Base-by-base conservation (phyloP, 176 grass and related monocot species). In the Tillandsia fasciculata region DNA sequence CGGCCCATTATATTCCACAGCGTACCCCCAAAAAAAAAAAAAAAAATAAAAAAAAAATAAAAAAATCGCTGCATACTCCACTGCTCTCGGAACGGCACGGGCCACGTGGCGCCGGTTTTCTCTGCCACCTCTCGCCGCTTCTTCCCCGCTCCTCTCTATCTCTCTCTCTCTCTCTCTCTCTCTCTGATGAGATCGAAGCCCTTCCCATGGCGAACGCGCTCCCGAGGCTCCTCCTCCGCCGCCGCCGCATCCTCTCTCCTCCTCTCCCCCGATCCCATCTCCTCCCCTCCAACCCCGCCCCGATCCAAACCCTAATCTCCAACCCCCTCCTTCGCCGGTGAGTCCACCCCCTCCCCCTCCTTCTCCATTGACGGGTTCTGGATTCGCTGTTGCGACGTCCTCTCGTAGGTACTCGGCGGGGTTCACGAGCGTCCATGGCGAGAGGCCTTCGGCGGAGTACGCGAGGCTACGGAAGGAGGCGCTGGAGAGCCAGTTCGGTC, bases 401-500 rank as follows among this genome's bases (percentile, higher is more conserved):
- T 83, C 56, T 22, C 86, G 33, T 76, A 85, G 86, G 74, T 92
- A 79, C 12, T 85, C 88, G 24, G 84, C 72, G 69, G 83, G 81
- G 64, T 96, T 85, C 63, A 72, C 93, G 64, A 96, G 93, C 57
- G 88, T 96, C 52, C 93, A 96, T 50, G 93, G 89, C 0, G 93
- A 85, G 68, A 89, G 89, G 48, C 86, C 81, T 1, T 92, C 93
- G 12, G 78, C 88, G 49, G 93, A 96, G 59, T 96, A 92, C 72
- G 93, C 93, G 27, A 96, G 92, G 78, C 85, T 80, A 52, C 88
- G 93, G 23, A 96, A 90, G 76, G 83, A 92, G 81, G 91, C 69
- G 3, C 79, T 96, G 63, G 93, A 96, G 81, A 79, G 63, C 2
- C 76, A 92, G 74, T 96, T 96, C 48, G 74, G 89, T 53, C 78